phyloP scores from a whole-genome alignment of 352 stramenopile species.

The Peronospora farinosa region DNA sequence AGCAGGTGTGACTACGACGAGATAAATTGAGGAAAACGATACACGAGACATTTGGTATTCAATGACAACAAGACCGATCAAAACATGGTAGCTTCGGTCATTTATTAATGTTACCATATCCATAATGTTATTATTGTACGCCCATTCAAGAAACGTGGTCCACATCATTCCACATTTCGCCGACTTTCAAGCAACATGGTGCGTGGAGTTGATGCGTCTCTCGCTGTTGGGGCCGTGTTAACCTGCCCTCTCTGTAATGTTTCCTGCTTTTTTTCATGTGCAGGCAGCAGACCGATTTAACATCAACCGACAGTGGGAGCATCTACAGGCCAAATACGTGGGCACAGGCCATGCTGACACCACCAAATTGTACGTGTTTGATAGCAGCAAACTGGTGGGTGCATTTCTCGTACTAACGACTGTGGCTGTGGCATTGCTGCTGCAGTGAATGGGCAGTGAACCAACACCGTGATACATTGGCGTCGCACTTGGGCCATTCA shows the following conservation, averaged over 20 bases:
- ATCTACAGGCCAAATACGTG: constrained; percentile 92
- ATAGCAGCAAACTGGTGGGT: not conserved
- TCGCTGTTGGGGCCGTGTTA: constrained; percentile 1
- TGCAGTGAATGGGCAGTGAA: constrained; percentile 96
- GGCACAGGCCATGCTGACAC: constrained; percentile 94
- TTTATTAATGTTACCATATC: no score
- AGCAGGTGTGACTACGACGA: no score
- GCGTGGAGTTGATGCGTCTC: constrained; percentile 8
- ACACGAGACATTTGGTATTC: no score
- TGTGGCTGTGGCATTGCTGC: not conserved
- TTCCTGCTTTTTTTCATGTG: constrained; percentile 2
- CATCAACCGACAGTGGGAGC: constrained; percentile 91
- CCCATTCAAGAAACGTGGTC: not conserved
- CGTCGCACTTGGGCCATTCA: constrained; percentile 94
- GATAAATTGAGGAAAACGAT: no score
- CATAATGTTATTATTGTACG: no score
- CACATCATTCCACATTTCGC: not conserved
- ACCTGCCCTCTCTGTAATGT: constrained; percentile 3
- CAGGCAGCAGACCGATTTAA: constrained; percentile 86
- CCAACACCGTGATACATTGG: constrained; percentile 96
- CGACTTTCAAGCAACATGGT: constrained; percentile 17
- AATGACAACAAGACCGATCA: no score
- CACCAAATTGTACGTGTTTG: constrained; percentile 90
- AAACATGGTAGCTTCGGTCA: no score
- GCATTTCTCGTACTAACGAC: not conserved